phyloP scores from a whole-genome alignment of 352 stramenopile species.

The Phytophthora palmivora region DNA sequence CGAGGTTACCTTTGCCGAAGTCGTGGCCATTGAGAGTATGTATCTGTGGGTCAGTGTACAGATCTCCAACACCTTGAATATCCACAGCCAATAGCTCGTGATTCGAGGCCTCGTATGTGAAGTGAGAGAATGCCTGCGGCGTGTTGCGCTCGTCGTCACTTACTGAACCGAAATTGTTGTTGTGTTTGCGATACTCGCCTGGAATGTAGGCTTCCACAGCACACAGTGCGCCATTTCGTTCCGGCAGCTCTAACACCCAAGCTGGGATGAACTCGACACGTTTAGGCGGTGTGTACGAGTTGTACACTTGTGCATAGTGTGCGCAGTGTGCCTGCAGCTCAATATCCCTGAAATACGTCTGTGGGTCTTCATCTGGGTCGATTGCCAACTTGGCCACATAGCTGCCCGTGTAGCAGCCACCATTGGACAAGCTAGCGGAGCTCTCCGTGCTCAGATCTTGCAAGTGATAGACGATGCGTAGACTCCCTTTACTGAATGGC shows the following conservation, averaged over 20 bases:
- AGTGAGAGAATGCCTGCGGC: slow-evolving; percentile 93
- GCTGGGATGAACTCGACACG: slow-evolving; percentile 84
- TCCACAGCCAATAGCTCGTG: slow-evolving; percentile 94
- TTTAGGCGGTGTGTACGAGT: slow-evolving; percentile 85
- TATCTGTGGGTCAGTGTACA: slow-evolving; percentile 96
- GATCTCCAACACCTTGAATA: slow-evolving; percentile 95
- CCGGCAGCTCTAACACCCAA: slow-evolving; percentile 83
- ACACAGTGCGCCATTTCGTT: slow-evolving; percentile 74
- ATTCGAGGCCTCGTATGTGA: slow-evolving; percentile 94
- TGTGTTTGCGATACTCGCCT: slow-evolving; percentile 89
- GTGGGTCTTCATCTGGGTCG: slow-evolving; percentile 85
- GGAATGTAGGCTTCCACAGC: slow-evolving; percentile 85
- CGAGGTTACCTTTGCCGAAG: slow-evolving; percentile 90
- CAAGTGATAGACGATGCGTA: slow-evolving; percentile 85
- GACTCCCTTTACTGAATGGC: slow-evolving; percentile 82
- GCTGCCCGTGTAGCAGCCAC: slow-evolving; percentile 44
- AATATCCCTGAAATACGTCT: slow-evolving; percentile 91
- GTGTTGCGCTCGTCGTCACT: slow-evolving; percentile 88
- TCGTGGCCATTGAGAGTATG: slow-evolving; percentile 88
- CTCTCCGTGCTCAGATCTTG: slow-evolving; percentile 58
- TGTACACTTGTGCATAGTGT: slow-evolving; percentile 87
- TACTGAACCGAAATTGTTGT: slow-evolving; percentile 90
- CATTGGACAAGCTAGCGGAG: slow-evolving; percentile 29
- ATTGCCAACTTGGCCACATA: slow-evolving; percentile 90
- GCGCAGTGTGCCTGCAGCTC: slow-evolving; percentile 89